Percentiles rank a stretch among this genome's conserved stretches.
These are phyloP conservation scores for Macadamia integrifolia DNA, from an alignment of 164 flowering plant species.

Conservation along the genomic window DNA sequence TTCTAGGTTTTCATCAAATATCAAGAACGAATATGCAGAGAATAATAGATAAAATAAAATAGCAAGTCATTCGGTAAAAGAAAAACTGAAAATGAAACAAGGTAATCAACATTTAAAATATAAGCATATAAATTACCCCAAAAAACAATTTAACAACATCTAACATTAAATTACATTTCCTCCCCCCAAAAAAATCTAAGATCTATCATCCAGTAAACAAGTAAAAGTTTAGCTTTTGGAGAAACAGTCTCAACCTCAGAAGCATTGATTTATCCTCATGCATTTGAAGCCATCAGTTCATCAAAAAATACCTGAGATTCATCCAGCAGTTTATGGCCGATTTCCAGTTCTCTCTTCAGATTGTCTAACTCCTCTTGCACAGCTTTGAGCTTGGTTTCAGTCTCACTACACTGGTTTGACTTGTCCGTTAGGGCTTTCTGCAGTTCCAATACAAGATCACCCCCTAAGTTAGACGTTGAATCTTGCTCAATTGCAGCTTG, in stretches of 20 bases:
- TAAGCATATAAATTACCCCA: too few relatives aligned
- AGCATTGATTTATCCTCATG: not conserved
- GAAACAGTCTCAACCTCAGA: not conserved
- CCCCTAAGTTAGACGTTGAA: conserved; percentile 27
- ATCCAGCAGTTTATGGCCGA: conserved; percentile 67
- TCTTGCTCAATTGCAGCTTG: conserved; percentile 27
- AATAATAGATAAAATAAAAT: too few relatives aligned
- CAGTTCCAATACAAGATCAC: conserved; percentile 46
- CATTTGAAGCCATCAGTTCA: not conserved
- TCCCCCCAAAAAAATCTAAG: too few relatives aligned
- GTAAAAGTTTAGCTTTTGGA: too few relatives aligned
- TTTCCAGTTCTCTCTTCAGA: conserved; percentile 67
- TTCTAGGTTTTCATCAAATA: too few relatives aligned
- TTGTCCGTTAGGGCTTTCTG: conserved; percentile 56
- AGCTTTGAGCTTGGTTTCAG: conserved; percentile 57
- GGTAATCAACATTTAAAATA: too few relatives aligned
- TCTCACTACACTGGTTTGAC: conserved; percentile 48
- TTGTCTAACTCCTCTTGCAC: conserved; percentile 54
- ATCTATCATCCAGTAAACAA: too few relatives aligned
- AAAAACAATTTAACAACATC: too few relatives aligned
- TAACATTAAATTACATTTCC: too few relatives aligned
- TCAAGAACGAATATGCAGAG: too few relatives aligned
- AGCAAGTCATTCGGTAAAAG: too few relatives aligned
- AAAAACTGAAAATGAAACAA: too few relatives aligned
- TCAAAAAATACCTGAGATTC: conserved; percentile 74